Evolutionary conservation across 805 yeast genomes (phyloP).

Genomic region (Kazachstania viticola): DNA sequence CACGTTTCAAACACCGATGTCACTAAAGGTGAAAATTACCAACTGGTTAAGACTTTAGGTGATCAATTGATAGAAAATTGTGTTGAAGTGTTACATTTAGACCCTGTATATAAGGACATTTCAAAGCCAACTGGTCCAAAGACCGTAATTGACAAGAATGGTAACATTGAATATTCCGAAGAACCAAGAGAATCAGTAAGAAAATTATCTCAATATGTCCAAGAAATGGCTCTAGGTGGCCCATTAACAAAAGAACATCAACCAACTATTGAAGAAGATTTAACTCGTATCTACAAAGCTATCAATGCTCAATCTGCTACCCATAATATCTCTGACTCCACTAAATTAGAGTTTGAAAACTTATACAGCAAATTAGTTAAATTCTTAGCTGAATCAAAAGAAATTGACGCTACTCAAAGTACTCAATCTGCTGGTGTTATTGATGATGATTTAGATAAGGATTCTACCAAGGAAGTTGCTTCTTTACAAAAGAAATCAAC

Average conservation of each 20-base stretch:
- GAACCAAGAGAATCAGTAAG: slow-evolving; percentile 82
- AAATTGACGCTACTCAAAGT: slow-evolving; percentile 56
- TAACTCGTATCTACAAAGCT: slow-evolving; percentile 72
- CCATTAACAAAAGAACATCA: slow-evolving; percentile 56
- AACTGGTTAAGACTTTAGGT: slow-evolving; percentile 81
- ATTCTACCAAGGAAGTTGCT: slow-evolving; percentile 68
- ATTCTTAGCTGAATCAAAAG: slow-evolving; percentile 57
- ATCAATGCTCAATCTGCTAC: slow-evolving; percentile 55
- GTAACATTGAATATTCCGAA: slow-evolving; percentile 77
- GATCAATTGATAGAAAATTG: slow-evolving; percentile 92
- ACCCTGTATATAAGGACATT: slow-evolving; percentile 94
- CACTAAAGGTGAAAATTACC: slow-evolving; percentile 81
- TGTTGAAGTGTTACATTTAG: slow-evolving; percentile 64
- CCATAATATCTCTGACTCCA: slow-evolving; percentile 39
- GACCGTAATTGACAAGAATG: slow-evolving; percentile 78
- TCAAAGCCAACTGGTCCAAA: slow-evolving; percentile 91
- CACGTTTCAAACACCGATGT: slow-evolving; percentile 50
- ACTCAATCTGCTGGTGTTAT: slow-evolving; percentile 43
- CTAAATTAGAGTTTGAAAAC: slow-evolving; percentile 59
- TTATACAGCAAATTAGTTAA: slow-evolving; percentile 59
- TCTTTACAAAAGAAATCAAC: slow-evolving; percentile 66
- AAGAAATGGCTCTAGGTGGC: slow-evolving; percentile 94
- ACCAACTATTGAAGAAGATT: slow-evolving; percentile 76
- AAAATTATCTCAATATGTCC: slow-evolving; percentile 89
- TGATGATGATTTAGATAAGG: slow-evolving; percentile 39